Conservation (phyloP, 2,329 filamentous ascomycete species). For the Paecilomyces formosus region DNA sequence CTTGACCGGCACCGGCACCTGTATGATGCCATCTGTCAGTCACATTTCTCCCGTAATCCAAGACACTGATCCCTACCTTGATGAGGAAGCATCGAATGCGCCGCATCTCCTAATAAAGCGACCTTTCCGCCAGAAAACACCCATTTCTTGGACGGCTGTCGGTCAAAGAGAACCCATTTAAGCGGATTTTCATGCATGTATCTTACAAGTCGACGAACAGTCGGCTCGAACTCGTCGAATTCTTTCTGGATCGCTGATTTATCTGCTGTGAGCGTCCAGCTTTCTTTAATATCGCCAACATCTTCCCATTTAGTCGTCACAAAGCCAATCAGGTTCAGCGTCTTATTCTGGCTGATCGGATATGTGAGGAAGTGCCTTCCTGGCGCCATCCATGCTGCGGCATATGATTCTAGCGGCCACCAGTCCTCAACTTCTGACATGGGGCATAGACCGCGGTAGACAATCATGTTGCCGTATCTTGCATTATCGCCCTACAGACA, state of each 20-base stretch:
- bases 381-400: conserved; percentile 24
- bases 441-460: conserved; percentile 15
- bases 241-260: too few species aligned
- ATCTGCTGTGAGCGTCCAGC: conserved; percentile 25
- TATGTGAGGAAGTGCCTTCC: conserved; percentile 31
- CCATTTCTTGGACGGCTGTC: conserved; percentile 10
- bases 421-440: conserved; percentile 7
- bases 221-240: neutral
- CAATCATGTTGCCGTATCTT: conserved; percentile 14
- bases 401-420: conserved; percentile 17
- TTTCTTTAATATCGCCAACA: conserved; percentile 23
- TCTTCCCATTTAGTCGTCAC: conserved; percentile 24
- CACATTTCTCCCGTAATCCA: neutral
- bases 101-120: conserved; percentile 11
- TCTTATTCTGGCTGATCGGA: conserved; percentile 26
- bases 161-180: conserved; percentile 11
- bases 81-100: conserved; percentile 10
- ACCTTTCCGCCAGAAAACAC: conserved; percentile 7
- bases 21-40: neutral
- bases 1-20: conserved; percentile 9
- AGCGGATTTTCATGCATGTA: conserved; percentile 6
- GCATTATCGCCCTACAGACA: conserved; percentile 7
- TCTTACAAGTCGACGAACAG: conserved; percentile 9
- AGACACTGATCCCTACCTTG: neutral
- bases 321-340: conserved; percentile 30